Conservation (phyloP, 2,329 filamentous ascomycete species). For the Colletotrichum sp. region DNA sequence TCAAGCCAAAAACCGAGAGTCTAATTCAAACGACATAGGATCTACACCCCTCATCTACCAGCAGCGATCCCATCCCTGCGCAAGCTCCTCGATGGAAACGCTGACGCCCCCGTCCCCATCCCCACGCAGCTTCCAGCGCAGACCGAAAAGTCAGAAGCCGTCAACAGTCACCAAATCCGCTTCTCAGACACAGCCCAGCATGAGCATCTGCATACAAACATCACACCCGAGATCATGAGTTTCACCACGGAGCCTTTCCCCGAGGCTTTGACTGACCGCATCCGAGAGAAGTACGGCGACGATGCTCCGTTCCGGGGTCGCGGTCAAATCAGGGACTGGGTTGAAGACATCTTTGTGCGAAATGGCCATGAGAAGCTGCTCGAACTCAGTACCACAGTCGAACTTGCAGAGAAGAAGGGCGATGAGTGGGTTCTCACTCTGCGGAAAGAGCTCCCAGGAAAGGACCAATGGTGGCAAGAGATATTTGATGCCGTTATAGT, state of each 20-base stretch:
- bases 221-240: slow-evolving; percentile 58
- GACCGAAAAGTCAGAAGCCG: slow-evolving; percentile 36
- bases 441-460: slow-evolving; percentile 40
- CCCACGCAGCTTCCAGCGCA: slow-evolving; percentile 47
- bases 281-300: slow-evolving; percentile 51
- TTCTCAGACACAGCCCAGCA: slow-evolving; percentile 60
- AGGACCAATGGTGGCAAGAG: slow-evolving; percentile 45
- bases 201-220: slow-evolving; percentile 63
- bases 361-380: slow-evolving; percentile 37
- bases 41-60: slow-evolving; percentile 38
- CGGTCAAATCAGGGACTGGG: slow-evolving; percentile 56
- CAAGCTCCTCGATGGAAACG: slow-evolving; percentile 44
- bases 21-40: slow-evolving; percentile 16
- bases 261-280: slow-evolving; percentile 42
- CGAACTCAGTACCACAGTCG: slow-evolving; percentile 61
- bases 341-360: slow-evolving; percentile 43
- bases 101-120: slow-evolving; percentile 46
- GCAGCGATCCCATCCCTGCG: slow-evolving; percentile 30
- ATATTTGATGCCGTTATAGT: slow-evolving; percentile 45
- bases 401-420: slow-evolving; percentile 51
- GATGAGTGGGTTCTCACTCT: slow-evolving; percentile 55
- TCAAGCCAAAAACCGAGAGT: not conserved
- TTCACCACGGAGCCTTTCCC: slow-evolving; percentile 58
- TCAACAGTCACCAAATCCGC: slow-evolving; percentile 42
- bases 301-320: slow-evolving; percentile 62